Evolutionary conservation across 352 stramenopile species (phyloP).

Genomic region (Thraustochytrium sp.): DNA sequence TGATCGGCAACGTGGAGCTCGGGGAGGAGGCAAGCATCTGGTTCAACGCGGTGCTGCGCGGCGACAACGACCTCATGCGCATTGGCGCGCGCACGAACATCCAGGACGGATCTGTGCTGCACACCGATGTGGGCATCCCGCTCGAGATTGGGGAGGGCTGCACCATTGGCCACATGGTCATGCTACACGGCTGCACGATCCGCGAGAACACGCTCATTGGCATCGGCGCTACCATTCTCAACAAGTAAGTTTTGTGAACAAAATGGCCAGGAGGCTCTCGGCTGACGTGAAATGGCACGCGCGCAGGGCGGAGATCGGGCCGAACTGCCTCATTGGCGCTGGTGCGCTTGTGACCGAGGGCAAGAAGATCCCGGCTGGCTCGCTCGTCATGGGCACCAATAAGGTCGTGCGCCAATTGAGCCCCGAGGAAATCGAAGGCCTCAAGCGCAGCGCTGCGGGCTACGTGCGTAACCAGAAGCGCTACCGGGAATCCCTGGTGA

Average conservation of each 20-base stretch:
- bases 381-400: constrained; percentile 58
- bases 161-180: constrained; percentile 57
- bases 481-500: neutral
- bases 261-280: neutral
- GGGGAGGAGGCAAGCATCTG: constrained; percentile 49
- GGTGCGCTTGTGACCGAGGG: constrained; percentile 59
- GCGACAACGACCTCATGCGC: constrained; percentile 59
- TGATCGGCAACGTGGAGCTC: constrained; percentile 52
- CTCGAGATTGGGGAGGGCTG: constrained; percentile 62
- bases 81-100: constrained; percentile 52
- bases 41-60: constrained; percentile 49
- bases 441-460: constrained; percentile 47
- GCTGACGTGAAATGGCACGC: too few relatives aligned
- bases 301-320: constrained; percentile 51
- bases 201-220: constrained; percentile 57
- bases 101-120: constrained; percentile 62
- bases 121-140: constrained; percentile 61
- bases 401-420: constrained; percentile 53
- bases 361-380: constrained; percentile 54
- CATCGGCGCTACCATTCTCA: constrained; percentile 59
- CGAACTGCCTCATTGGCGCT: constrained; percentile 56
- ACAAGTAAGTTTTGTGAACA: constrained; percentile 50
- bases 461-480: constrained; percentile 48
- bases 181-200: constrained; percentile 64
- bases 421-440: constrained; percentile 49